Percentiles rank a stretch among this genome's conserved stretches.
Conservation (phyloP, 2,329 filamentous ascomycete species). For the Colletotrichum horii region DNA sequence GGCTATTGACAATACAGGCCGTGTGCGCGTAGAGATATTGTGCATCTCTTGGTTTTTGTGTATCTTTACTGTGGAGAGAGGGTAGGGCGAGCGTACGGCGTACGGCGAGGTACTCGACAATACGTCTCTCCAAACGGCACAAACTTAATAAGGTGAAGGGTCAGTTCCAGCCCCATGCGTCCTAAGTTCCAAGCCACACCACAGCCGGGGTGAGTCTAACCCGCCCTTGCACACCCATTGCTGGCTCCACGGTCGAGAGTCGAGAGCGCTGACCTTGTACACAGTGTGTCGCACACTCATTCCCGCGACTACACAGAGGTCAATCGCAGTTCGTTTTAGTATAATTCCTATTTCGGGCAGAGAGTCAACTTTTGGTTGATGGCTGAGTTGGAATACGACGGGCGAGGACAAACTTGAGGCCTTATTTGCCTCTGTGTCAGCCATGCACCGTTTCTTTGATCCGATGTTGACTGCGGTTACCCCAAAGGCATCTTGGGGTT, state of each 20-base stretch:
- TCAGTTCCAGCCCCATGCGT: background rate
- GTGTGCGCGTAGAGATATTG: background rate
- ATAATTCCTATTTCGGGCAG: background rate
- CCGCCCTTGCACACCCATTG: background rate
- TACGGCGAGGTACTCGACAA: background rate
- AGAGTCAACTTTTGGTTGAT: background rate
- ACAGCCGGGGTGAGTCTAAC: background rate
- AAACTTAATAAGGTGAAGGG: background rate
- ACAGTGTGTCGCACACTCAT: background rate
- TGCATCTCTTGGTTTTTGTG: background rate
- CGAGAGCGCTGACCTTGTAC: background rate
- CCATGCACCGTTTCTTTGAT: background rate
- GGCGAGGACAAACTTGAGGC: background rate
- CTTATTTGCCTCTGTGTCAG: background rate
- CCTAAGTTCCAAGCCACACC: background rate
- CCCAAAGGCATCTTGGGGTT: background rate
- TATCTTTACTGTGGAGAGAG: background rate
- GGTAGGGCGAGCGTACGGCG: background rate
- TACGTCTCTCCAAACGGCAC: conserved; percentile 3
- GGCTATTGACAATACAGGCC: background rate
- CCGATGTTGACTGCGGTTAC: background rate
- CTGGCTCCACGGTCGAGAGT: background rate
- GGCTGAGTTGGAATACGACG: background rate
- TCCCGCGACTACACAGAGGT: background rate
- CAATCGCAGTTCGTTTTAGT: background rate